A percentile compares a stretch with the other conserved stretches of the same genome.
phyloP scores from a whole-genome alignment of 78 protist genomes.

The Chrysochromulina parva region DNA sequence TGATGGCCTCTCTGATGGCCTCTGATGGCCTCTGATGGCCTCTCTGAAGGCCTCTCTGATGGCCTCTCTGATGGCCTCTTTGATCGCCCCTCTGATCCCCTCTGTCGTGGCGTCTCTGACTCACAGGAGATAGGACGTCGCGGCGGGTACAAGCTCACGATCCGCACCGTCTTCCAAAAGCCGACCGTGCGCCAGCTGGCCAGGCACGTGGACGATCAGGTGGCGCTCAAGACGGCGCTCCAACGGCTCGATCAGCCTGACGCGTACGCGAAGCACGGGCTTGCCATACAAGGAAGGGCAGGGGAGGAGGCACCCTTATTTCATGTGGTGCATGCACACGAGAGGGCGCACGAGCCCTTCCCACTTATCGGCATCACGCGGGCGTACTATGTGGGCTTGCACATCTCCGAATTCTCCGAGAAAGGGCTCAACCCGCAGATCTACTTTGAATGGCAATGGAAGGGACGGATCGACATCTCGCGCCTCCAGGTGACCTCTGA shows the following conservation, averaged over 20 bases:
- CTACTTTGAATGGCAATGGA: neutral
- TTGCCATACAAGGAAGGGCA: neutral
- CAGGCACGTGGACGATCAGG: no score
- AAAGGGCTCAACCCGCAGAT: neutral
- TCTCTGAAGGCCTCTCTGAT: no score
- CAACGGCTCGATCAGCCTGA: neutral
- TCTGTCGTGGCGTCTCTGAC: no score
- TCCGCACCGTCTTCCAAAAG: neutral
- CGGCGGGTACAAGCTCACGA: neutral
- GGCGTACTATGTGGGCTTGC: neutral
- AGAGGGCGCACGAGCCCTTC: neutral
- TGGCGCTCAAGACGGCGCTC: no score
- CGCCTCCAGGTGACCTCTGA: neutral
- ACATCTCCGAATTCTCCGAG: neutral
- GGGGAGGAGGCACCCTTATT: neutral
- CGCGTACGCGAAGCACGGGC: neutral
- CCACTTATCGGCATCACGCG: neutral
- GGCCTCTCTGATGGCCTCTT: no score
- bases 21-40: no score
- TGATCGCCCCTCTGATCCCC: no score
- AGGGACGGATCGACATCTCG: neutral
- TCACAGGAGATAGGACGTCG: no score
- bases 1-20: no score
- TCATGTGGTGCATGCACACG: neutral
- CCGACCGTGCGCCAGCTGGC: neutral